Conservation (phyloP, 73 alveolate genomes). For the Paramecium bursaria region DNA sequence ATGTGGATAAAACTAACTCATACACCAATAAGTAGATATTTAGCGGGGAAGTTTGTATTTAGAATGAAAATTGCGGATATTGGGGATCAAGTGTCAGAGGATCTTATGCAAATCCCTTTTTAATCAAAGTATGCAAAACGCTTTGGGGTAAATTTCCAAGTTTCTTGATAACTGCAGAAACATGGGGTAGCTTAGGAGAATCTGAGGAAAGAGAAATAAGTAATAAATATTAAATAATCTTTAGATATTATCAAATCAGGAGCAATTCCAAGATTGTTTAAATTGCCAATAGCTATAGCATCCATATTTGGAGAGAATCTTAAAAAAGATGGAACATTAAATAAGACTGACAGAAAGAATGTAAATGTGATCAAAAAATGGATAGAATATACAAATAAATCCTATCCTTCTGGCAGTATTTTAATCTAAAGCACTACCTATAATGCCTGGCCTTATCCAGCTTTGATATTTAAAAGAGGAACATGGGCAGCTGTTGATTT, state of each 20-base stretch:
- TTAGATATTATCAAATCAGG: constrained; percentile 93
- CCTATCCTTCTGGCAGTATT: constrained; percentile 92
- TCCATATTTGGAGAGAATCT: constrained; percentile 93
- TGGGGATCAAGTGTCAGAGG: constrained; percentile 90
- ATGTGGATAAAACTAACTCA: constrained; percentile 94
- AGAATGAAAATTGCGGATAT: constrained; percentile 89
- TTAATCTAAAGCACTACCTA: constrained; percentile 90
- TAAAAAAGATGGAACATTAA: constrained; percentile 85
- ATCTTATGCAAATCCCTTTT: constrained; percentile 96
- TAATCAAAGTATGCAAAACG: constrained; percentile 87
- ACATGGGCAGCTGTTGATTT: constrained; percentile 98
- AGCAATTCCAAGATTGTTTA: constrained; percentile 93
- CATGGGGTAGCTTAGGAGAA: constrained; percentile 93
- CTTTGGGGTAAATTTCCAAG: constrained; percentile 94
- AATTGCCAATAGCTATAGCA: constrained; percentile 88
- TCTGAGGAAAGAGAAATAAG: constrained; percentile 88
- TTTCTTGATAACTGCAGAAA: constrained; percentile 95
- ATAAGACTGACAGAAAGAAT: constrained; percentile 62
- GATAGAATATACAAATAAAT: constrained; percentile 79
- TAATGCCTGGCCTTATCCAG: constrained; percentile 96
- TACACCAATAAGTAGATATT: constrained; percentile 90
- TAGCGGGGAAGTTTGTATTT: constrained; percentile 91
- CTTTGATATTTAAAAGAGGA: constrained; percentile 91
- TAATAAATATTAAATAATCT: too few relatives aligned
- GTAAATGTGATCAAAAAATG: constrained; percentile 76